Evolutionary conservation across 306 rosid genomes (phyloP).

Genomic region (Vigna reflexopilosa): DNA sequence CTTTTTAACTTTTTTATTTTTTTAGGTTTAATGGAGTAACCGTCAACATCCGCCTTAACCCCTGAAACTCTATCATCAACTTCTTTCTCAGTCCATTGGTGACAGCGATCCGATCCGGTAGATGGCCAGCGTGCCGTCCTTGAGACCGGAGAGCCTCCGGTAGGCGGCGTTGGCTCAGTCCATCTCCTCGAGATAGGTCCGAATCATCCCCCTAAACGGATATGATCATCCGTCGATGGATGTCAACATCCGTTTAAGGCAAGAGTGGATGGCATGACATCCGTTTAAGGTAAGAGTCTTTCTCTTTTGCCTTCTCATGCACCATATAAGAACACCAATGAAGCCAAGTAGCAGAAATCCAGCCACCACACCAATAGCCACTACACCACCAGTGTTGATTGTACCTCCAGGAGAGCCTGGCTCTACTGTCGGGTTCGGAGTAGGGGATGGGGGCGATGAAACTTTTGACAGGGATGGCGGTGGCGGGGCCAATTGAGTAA

Average conservation of each 20-base stretch:
- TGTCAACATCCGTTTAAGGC: not conserved
- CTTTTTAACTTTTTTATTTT: too few relatives aligned
- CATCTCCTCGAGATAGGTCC: conserved; percentile 74
- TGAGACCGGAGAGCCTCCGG: conserved; percentile 63
- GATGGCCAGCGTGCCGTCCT: conserved; percentile 65
- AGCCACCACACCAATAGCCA: conserved; percentile 44
- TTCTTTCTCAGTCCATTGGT: conserved; percentile 76
- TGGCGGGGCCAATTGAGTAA: conserved; percentile 48
- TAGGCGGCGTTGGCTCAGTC: conserved; percentile 74
- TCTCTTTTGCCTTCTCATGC: conserved; percentile 62
- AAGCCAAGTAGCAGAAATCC: conserved; percentile 62
- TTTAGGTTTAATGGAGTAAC: too few relatives aligned
- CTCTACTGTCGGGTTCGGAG: conserved; percentile 44
- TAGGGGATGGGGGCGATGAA: conserved; percentile 38
- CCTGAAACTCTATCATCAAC: conserved; percentile 91
- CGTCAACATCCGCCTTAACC: conserved; percentile 78
- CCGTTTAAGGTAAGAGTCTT: conserved; percentile 49
- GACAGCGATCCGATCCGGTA: conserved; percentile 77
- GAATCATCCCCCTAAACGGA: conserved; percentile 34
- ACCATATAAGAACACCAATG: conserved; percentile 73
- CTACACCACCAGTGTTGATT: conserved; percentile 56
- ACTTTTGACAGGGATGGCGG: conserved; percentile 41
- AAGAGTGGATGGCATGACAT: conserved; percentile 64
- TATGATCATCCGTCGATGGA: too few relatives aligned
- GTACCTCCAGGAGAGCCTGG: conserved; percentile 54